phyloP scores from a whole-genome alignment of 2,329 filamentous ascomycete genomes.

The Paramyrothecium roridum region DNA sequence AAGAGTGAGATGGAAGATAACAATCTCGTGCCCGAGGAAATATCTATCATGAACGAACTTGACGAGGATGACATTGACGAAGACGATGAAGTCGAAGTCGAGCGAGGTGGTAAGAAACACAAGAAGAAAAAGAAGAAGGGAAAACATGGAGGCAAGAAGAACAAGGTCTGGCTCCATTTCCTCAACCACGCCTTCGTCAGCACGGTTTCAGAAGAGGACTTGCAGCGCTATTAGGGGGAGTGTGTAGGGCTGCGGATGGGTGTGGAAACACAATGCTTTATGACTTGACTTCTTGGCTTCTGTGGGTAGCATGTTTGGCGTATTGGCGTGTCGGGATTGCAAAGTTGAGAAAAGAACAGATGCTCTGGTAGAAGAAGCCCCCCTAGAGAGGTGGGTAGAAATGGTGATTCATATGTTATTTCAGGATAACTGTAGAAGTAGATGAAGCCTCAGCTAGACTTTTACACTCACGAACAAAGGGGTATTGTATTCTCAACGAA shows the following conservation, averaged over 20 bases:
- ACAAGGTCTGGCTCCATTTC: slow-evolving; percentile 76
- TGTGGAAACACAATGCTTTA: background rate
- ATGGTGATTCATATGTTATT: no score
- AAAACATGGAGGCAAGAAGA: slow-evolving; percentile 51
- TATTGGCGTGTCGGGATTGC: background rate
- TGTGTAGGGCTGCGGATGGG: no score
- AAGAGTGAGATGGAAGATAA: slow-evolving; percentile 10
- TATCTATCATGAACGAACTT: slow-evolving; percentile 18
- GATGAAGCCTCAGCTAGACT: no score
- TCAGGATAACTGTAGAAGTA: no score
- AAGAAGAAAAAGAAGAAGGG: slow-evolving; percentile 44
- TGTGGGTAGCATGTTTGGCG: background rate
- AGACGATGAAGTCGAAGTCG: slow-evolving; percentile 19
- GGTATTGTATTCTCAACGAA: no score
- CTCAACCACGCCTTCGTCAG: slow-evolving; percentile 76
- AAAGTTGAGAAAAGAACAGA: no score
- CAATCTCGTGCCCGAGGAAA: background rate
- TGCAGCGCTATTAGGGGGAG: slow-evolving; percentile 43
- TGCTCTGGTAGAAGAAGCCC: no score
- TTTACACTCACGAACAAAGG: no score
- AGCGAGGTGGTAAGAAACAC: slow-evolving; percentile 37
- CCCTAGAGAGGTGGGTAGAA: no score
- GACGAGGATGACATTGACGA: slow-evolving; percentile 22
- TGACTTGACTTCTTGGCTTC: slow-evolving; percentile 2
- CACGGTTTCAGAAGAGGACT: slow-evolving; percentile 63